Base-by-base conservation (phyloP, 257 asterid genomes). In the Anisodus acutangulus region DNA sequence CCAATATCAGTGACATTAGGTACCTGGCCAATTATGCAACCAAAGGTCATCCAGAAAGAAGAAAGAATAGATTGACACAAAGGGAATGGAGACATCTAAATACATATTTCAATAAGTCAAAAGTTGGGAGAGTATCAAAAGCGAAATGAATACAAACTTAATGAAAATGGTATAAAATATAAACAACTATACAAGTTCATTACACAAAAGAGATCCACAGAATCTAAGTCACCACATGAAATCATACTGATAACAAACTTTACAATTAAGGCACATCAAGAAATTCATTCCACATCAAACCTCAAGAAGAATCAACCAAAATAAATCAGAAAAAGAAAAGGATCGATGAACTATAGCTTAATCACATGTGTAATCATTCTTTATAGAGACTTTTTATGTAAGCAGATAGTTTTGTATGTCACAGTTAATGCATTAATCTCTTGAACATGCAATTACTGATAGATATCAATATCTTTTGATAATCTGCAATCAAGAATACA, bases 1-100 rank as follows among this genome's bases (percentile, higher is more conserved):
- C 98, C 99, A 88, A 91, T 82, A 82, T 94, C 98, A 84, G 99
- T 83, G 66, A 95, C 94, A 85, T 89, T 90, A 67, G 98, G 98
- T 60, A 97, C 93, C 99, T 97, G 82, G 47, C 39, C 82, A 31
- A 17, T 78, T 26, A 53, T 7, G 41, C 53, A 13, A 51, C 26
- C 45, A 53, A 53, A 53, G 19, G 16, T 53, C 15, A 53, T 26
- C 49, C n/a, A 9, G 22, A 57, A 78, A 31, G 26, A 78, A 78
- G 78, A 39, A 39, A 37, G 26, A 51, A 76, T 11, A 12, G 49
- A 78, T 13, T 53, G 64, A 76, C 19, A 3, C 45, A 41, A 6
- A 41, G 45, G 45, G 45, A 41, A 4, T 41, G 45, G 6, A 41
- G 45, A 41, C 5, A 41, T 41, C 45, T 26, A 51, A 76, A 15